Evolutionary conservation across 306 rosid species (phyloP), one percentile per base, ranked within the genome.

Genomic region (Lathyrus sativus): DNA sequence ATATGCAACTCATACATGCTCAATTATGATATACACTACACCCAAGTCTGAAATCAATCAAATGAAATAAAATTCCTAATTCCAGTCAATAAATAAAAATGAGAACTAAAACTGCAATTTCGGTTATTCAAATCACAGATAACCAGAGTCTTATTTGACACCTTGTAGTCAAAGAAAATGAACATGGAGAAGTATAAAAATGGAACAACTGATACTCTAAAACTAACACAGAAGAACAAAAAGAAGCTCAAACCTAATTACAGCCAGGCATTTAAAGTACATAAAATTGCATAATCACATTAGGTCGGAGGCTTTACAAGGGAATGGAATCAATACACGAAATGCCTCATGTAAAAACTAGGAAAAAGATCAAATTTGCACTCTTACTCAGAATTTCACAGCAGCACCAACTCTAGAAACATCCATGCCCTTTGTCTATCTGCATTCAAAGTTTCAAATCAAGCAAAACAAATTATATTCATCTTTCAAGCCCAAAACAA

Each of bases 291-390:
- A 71, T 17, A 64, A 65, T 71, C 68, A 56, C 76, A 65, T 64
- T 2, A n/a, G 61, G 28, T 17, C 7, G 26, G 33, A 71, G 14
- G 51, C 74, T 57, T 65, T 72, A 78, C 77, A 78, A 67, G 24
- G 73, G 43, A 43, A 74, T 35, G 68, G 19, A 53, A 66, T 51
- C 26, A 28, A 54, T 58, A 15, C 55, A 67, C 14, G 35, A 37
- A 46, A 67, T 0, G n/a, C 15, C 39, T 60, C 48, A 38, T 60
- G 44, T 38, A 26, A 3, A 11, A 22, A 39, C 31, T 29, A 58
- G 11, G 10, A 58, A 38, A 59, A 60, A 37, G 48, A 35, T 48
- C 59, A 51, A 76, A 61, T 50, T 24, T 35, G 61, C n/a, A 10
- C 19, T 62, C 72, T 70, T 70, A 38, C 76, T 45, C 63, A 46